Evolutionary conservation across 2,329 filamentous ascomycete genomes (phyloP).

Genomic region (Colletotrichum costaricense): DNA sequence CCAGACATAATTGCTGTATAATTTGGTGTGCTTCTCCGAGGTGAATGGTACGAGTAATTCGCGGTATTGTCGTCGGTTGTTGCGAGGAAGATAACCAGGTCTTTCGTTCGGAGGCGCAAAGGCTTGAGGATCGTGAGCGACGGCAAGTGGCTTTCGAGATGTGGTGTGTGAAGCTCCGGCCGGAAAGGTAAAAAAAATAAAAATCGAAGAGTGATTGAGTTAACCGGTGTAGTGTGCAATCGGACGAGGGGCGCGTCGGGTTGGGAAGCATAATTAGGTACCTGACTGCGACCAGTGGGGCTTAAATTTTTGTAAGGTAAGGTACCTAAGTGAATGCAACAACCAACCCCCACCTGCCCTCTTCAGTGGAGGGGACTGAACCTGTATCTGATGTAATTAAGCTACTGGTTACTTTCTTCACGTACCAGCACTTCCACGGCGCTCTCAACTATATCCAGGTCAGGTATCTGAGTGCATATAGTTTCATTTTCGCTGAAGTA

Average conservation of each 20-base stretch:
- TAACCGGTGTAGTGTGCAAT: slow-evolving; percentile 7
- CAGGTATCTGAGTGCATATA: neutral
- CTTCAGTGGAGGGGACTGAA: slow-evolving; percentile 35
- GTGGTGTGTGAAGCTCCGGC: neutral
- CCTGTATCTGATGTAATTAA: slow-evolving; percentile 9
- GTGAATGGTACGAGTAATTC: neutral
- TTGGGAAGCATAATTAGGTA: neutral
- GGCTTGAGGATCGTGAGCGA: neutral
- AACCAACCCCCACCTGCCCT: slow-evolving; percentile 37
- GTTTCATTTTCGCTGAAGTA: neutral
- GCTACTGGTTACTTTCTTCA: neutral
- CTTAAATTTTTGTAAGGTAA: slow-evolving; percentile 24
- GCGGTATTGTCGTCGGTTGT: neutral
- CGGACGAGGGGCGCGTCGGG: neutral
- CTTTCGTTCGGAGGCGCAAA: neutral
- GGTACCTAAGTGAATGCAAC: slow-evolving; percentile 18
- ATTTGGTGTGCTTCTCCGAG: neutral
- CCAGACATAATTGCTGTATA: slow-evolving; percentile 51
- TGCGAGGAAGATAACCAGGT: neutral
- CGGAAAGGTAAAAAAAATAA: slow-evolving; percentile 2
- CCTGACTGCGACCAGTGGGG: neutral
- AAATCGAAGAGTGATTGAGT: neutral
- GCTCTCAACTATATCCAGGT: neutral
- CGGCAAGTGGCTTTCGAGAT: neutral
- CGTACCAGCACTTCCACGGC: neutral